Base-by-base conservation (phyloP, 352 stramenopile genomes). In the Globisporangium polare region DNA sequence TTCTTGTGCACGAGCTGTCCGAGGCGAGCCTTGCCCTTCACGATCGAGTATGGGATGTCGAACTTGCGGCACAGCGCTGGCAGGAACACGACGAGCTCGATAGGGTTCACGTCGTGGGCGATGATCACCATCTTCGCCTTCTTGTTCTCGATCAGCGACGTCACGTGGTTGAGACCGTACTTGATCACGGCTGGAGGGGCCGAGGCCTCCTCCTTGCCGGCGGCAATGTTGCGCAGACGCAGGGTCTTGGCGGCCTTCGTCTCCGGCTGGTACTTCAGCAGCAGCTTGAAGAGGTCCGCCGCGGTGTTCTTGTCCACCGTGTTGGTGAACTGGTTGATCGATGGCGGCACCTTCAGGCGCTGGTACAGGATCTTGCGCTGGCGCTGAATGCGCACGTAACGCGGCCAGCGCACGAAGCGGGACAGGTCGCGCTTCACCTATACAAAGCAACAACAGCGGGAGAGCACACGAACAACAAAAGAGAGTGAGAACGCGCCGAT, bases 161-260 rank as follows among this genome's bases (percentile, higher is more conserved):
- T 99, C 59, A 99, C 95, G 82, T 99, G 97, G 87, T 99, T 99
- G 12, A 99, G 83, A 74, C 97, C 98, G 74, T 97, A 99, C 88
- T 99, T 99, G 72, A 98, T 74, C 22, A 98, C 87, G 60, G 94
- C 82, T 41, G 94, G 80, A 49, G 95, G 93, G 37, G 85, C 87
- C 70, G 79, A 84, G 31, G 87, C 80, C 66, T 95, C 88, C 63
- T 97, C 92, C 71, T 96, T 97, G 60, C 96, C 97, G 56, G 94
- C 95, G 50, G 97, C 97, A 49, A 96, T 91, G 73, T 97, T 97
- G 85, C 98, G 97, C 45, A 99, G 86, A 72, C 97, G 95, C 74
- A 98, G 82, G 58, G 94, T 97, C 92, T 99, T 99, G 59, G 96
- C 96, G 35, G 90, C 95, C 80, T 98, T 97, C 65, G 96, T 99